Percentiles rank a stretch among this genome's conserved stretches.
Conservation (phyloP, 2,329 filamentous ascomycete species). For the Oidium heveae region DNA sequence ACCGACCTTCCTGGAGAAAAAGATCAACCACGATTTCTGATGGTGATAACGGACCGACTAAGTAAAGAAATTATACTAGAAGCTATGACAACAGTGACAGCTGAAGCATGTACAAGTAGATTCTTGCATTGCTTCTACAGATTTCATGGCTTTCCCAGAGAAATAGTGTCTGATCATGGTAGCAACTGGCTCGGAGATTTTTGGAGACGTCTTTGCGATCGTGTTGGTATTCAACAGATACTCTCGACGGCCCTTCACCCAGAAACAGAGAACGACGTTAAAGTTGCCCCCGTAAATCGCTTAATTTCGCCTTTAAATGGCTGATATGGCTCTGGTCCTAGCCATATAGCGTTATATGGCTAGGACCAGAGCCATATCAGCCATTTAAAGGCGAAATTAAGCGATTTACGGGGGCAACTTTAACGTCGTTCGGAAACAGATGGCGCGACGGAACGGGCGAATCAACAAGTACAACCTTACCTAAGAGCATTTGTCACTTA, state of each 20-base stretch:
- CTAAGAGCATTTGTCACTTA: background rate
- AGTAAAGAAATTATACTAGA: conserved; percentile 1
- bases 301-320: too few species aligned
- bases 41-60: background rate
- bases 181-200: background rate
- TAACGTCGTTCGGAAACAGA: background rate
- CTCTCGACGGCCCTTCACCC: background rate
- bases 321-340: too few species aligned
- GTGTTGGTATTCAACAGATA: background rate
- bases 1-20: background rate
- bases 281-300: too few species aligned
- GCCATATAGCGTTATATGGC: too few species aligned
- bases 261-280: too few species aligned
- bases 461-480: background rate
- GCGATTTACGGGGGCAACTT: too few species aligned
- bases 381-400: too few species aligned
- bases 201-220: background rate
- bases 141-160: background rate
- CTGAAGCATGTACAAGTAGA: background rate
- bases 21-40: background rate
- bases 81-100: background rate
- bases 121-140: background rate
- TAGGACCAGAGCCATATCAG: too few species aligned
- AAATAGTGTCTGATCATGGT: background rate
- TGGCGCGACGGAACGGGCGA: background rate